Base-by-base conservation (phyloP, 2,329 filamentous ascomycete species). In the Colletotrichum sidae region DNA sequence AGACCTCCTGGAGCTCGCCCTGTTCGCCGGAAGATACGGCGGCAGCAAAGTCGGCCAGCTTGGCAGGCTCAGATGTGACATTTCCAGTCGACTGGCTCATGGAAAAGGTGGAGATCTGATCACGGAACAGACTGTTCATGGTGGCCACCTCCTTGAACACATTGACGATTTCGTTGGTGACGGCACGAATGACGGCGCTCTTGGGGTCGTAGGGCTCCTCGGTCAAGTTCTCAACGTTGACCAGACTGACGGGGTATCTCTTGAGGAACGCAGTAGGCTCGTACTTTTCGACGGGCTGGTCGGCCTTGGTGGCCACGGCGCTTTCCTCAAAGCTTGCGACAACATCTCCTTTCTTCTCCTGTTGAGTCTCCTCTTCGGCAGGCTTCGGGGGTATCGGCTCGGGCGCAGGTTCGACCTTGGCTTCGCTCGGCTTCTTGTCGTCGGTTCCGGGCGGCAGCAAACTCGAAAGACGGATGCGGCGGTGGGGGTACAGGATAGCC, bases 141-240 rank as follows among this genome's bases (percentile, higher is more conserved):
- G 90, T 91, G 9, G 95, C 95, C 58, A 99, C 93, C 76, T 98
- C 94, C 80, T 97, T 98, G 84, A 97, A 98, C 1, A 97, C 96
- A 76, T 97, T 98, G 75, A 99, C 94, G 67, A 99, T 98, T 80
- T 99, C 96, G 73, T 95, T 97, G 54, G 95, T 96, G 50, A 99
- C 89, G 11, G 96, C 96, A 60, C 93, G 90, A 66, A 98, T 94
- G 39, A 96, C 90, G 15, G 91, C 90, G 73, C 92, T 96, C 79
- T 95, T 96, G 74, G 93, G 91, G 76, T 98, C 96, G 75, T 92
- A 92, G 0, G 94, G 90, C 73, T 97, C 92, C 73, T 99, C 96
- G 0, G 85, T 84, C 58, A 99, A 84, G 72, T 99, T 99, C 68
- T 98, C 94, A 44, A 98, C 94, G 71, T 97, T 96, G 70, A 97